These are phyloP conservation scores for Termitomyces sp. DNA, from an alignment of 768 basidiomycete genomes.

Conservation along the genomic window DNA sequence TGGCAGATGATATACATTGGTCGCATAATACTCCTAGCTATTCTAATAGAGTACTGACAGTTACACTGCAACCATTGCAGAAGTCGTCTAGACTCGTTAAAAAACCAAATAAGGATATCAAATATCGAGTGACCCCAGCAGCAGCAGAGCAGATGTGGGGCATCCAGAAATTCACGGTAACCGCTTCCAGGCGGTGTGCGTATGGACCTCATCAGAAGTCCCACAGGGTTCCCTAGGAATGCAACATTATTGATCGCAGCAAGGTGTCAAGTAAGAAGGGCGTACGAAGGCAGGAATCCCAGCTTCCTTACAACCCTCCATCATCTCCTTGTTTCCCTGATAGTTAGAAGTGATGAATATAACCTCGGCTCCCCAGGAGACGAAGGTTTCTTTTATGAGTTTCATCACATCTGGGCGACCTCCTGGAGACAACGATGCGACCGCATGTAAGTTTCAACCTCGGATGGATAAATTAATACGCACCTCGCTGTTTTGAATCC, in stretches of 20 bases:
- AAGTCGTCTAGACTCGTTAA: not conserved
- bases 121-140: not conserved
- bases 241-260: not conserved
- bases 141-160: not conserved
- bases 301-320: slow-evolving; percentile 72
- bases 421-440: slow-evolving; percentile 25
- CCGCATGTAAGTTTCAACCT: not conserved
- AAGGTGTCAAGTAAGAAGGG: slow-evolving; percentile 3
- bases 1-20: not conserved
- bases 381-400: slow-evolving; percentile 66
- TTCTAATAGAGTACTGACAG: not conserved
- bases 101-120: not conserved
- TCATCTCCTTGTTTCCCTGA: slow-evolving; percentile 77
- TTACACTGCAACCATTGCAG: not conserved
- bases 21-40: not conserved
- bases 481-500: slow-evolving; percentile 73
- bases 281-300: slow-evolving; percentile 66
- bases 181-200: not conserved
- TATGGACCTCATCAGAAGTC: slow-evolving; percentile 46
- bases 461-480: not conserved
- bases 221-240: slow-evolving; percentile 59
- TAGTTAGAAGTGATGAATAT: slow-evolving; percentile 83
- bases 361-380: slow-evolving; percentile 80
- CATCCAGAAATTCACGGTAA: not conserved
- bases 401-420: slow-evolving; percentile 80